Evolutionary conservation across 2,329 filamentous ascomycete species (phyloP), one percentile per base, ranked within the genome.

Genomic region (Elsinoe arachidis): DNA sequence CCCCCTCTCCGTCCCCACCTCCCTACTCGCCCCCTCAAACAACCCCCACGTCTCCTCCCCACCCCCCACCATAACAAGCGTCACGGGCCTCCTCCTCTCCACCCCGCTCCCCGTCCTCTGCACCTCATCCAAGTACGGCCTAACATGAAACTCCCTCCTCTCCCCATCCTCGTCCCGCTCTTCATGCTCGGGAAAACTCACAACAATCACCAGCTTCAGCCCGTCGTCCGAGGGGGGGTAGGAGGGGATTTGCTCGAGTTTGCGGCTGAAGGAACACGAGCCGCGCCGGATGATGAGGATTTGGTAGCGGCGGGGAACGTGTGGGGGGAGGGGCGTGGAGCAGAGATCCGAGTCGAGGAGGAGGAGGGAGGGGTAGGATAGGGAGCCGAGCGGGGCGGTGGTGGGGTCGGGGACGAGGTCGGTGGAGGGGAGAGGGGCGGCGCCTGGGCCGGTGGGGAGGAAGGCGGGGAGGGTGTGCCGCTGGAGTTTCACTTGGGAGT

Each of bases 281-380:
- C 93, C 92, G 5, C 93, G 84, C 26, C 82, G 84, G 64, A 97
- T 78, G 52, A 96, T 81, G 59, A 99, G 84, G 59, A 97, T 77
- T 54, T 96, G 85, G 72, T 95, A 73, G 1, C 69, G 72, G 39
- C 75, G 76, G 0, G 76, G 77, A 2, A 84, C 70, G 6, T 75
- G 69, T 1, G 75, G 64, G 11, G 81, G 70, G 55, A 89, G 71
- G 59, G 78, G 70, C 26, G 55, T 37, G 58, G 78, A 75, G 70
- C 92, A 93, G 9, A 84, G 80, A 14, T 86, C 75, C 56, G 78
- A 86, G 7, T 85, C 85, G 17, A 92, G 80, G 72, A 85, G 92
- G 62, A 95, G 61, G 57, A 70, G 63, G 76, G 74, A 69, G 61
- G 61, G 73, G 64, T 74, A 71, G 30, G 72, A 65, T 59, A 75